A percentile compares a stretch with the other conserved stretches of the same genome.
These are phyloP conservation scores for Orbilia blumenaviensis DNA, from an alignment of 2,329 filamentous ascomycete genomes.

Conservation along the genomic window DNA sequence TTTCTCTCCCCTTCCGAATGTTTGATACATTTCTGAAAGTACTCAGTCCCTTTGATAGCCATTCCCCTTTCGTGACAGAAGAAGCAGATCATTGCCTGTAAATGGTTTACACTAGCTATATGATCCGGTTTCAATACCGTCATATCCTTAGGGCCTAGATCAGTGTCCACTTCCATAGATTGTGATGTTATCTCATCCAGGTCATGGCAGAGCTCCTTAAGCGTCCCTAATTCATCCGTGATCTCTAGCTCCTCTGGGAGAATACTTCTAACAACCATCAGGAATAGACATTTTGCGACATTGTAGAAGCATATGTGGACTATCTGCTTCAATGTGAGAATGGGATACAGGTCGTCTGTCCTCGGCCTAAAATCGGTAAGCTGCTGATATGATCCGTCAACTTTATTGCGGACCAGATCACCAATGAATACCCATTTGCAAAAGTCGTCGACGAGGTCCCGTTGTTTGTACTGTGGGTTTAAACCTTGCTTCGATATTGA, in stretches of 20 bases:
- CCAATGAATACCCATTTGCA: slow-evolving; percentile 30
- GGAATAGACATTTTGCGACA: slow-evolving; percentile 17
- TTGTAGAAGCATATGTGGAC: slow-evolving; percentile 36
- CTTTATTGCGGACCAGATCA: slow-evolving; percentile 18
- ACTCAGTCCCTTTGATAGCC: slow-evolving; percentile 17
- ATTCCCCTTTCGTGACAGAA: slow-evolving; percentile 26
- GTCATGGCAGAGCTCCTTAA: slow-evolving; percentile 12
- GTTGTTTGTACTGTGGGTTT: slow-evolving; percentile 4
- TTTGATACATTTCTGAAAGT: slow-evolving; percentile 18
- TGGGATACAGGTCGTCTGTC: slow-evolving; percentile 25
- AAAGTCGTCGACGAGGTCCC: slow-evolving; percentile 28
- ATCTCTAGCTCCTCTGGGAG: slow-evolving; percentile 21
- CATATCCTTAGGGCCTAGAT: neutral
- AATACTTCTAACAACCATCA: slow-evolving; percentile 16
- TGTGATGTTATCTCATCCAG: slow-evolving; percentile 25
- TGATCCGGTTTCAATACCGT: slow-evolving; percentile 19
- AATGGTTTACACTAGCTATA: slow-evolving; percentile 27
- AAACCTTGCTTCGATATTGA: slow-evolving; percentile 10
- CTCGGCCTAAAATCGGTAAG: slow-evolving; percentile 11
- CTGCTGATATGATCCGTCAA: slow-evolving; percentile 15
- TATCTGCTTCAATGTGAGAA: slow-evolving; percentile 19
- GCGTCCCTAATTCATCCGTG: slow-evolving; percentile 11
- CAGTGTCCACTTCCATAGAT: slow-evolving; percentile 23
- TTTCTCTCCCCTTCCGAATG: slow-evolving; percentile 8
- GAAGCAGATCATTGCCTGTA: slow-evolving; percentile 36